phyloP scores from a whole-genome alignment of 352 stramenopile genomes.

The Halophytophthora polymorphica region DNA sequence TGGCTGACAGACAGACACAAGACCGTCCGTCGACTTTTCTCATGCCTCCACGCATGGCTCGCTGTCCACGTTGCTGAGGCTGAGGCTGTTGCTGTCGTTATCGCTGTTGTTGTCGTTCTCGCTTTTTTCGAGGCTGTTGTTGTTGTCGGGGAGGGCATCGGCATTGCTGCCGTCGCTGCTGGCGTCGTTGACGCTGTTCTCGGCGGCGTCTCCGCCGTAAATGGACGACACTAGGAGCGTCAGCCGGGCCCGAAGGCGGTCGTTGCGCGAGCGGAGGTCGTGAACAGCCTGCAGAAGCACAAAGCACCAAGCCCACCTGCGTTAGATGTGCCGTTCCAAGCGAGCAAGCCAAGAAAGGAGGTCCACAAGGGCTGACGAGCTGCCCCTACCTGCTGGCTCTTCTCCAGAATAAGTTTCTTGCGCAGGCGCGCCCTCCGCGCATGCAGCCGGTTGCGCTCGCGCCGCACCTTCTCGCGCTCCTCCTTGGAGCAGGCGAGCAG shows the following conservation, averaged over 20 bases:
- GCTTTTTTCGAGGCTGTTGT: no score
- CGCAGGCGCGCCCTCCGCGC: slow-evolving; percentile 65
- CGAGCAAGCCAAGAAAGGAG: neutral
- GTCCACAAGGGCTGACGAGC: neutral
- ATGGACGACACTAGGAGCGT: slow-evolving; percentile 61
- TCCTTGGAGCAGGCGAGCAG: slow-evolving; percentile 55
- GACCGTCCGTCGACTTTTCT: no score
- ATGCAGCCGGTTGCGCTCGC: slow-evolving; percentile 74
- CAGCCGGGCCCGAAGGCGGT: slow-evolving; percentile 55
- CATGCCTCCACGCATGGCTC: no score
- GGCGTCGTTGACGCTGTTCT: slow-evolving; percentile 17
- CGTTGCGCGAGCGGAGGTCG: slow-evolving; percentile 57
- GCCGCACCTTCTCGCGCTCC: slow-evolving; percentile 65
- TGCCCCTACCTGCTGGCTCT: slow-evolving; percentile 55
- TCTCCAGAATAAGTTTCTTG: slow-evolving; percentile 81
- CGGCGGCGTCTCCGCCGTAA: slow-evolving; percentile 39
- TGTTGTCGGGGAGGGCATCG: no score
- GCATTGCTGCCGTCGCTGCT: no score
- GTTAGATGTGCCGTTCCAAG: slow-evolving; percentile 1
- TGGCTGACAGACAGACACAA: no score
- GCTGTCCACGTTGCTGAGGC: no score
- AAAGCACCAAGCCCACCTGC: slow-evolving; percentile 5
- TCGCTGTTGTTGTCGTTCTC: no score
- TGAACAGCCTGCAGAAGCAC: slow-evolving; percentile 43
- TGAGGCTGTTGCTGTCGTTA: no score